Evolutionary conservation across 1,139 yeast genomes (phyloP), one percentile per base, ranked within the genome.

Genomic region (Debaryomyces psychrophilus): DNA sequence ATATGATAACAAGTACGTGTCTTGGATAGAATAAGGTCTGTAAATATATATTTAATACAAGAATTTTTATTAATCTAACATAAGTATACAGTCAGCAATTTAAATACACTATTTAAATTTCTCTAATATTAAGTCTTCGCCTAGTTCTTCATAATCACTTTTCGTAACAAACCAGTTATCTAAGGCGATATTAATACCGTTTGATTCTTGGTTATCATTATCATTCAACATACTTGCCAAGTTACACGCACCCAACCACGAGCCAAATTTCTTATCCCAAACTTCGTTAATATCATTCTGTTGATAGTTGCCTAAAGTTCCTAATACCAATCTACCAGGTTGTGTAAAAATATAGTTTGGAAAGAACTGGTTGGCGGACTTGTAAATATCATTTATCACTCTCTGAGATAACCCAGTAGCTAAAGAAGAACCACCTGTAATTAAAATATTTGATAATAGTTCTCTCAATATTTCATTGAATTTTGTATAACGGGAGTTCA

Each of bases 161-260:
- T 74, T 79, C 31, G 82, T 73, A 14, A 83, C 68, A 57, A 79
- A 82, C 79, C 79, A 76, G 57, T 73, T 74, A 52, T 73, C 78
- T 52, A 79, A 71, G 38, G 81, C 79, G 44, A 73, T 70, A 49
- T 68, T 69, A 38, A 65, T 67, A 36, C 68, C 71, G 31, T 75
- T 76, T 41, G 77, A 70, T 31, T 70, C 74, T 35, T 61, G 66
- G 11, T 67, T 67, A 44, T 65, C 69, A 52, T 68, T 68, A 28
- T 73, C 78, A 49, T 71, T 71, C 53, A 75, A 62, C 79, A 75
- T 75, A 49, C 76, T 73, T 14, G 86, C 81, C 56, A 83, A 72
- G 52, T 82, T 80, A 53, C 83, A 77, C 2, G 89, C 88, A 35
- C 90, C 90, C 31, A 81, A 60, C 90, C 90, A 84, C 12, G 78